Percentiles rank a stretch among this genome's conserved stretches.
Conservation (phyloP, 331 rosid species). For the Phaseolus coccineus region DNA sequence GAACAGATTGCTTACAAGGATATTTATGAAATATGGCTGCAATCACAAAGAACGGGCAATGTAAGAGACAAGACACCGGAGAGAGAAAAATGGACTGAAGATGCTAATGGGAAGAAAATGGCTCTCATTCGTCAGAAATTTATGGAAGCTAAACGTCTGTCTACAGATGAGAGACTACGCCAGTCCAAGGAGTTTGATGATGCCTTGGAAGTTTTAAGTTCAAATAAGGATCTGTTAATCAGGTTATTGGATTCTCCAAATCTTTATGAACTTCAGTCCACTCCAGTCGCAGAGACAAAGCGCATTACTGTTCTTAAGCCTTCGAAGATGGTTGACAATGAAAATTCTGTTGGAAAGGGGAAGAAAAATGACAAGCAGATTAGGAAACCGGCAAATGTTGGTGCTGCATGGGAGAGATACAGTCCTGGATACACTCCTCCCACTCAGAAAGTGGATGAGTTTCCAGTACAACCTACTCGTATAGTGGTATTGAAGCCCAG, state of each 20-base stretch:
- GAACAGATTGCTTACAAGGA: conserved; percentile 68
- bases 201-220: conserved; percentile 89
- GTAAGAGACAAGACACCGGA: conserved; percentile 66
- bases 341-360: conserved; percentile 54
- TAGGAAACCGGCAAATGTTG: conserved; percentile 57
- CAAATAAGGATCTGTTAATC: conserved; percentile 79
- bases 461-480: conserved; percentile 83
- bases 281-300: conserved; percentile 75
- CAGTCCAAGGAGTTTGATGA: conserved; percentile 88
- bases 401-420: conserved; percentile 59
- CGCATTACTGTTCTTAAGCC: conserved; percentile 97
- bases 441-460: conserved; percentile 65
- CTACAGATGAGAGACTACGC: conserved; percentile 81
- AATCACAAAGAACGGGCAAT: conserved; percentile 59
- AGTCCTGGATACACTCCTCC: conserved; percentile 57
- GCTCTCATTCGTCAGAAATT: conserved; percentile 83
- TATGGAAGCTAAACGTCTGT: conserved; percentile 80
- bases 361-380: conserved; percentile 57
- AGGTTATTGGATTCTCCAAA: conserved; percentile 80
- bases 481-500: conserved; percentile 96
- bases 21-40: conserved; percentile 80
- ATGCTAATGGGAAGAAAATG: conserved; percentile 67
- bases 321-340: conserved; percentile 75
- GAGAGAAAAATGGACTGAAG: conserved; percentile 65
- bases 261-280: conserved; percentile 69